These are phyloP conservation scores for Inosperma sp. DNA, from an alignment of 768 basidiomycete genomes.

Conservation along the genomic window DNA sequence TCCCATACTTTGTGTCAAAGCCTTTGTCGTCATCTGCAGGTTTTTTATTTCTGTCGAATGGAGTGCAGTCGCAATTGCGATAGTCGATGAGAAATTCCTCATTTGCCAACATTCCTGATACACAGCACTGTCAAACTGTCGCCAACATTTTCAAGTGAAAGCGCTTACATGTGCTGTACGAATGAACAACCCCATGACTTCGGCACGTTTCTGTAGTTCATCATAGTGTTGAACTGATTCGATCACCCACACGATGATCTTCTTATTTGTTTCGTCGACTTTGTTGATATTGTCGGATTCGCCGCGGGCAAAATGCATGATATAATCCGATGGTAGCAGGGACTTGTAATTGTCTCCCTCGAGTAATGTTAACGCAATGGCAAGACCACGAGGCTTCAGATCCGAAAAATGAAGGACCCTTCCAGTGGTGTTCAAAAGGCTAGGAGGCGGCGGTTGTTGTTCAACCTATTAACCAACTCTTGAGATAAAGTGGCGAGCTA, in stretches of 20 bases:
- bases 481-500: too few relatives aligned
- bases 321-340: slow-evolving; percentile 39
- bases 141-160: too few relatives aligned
- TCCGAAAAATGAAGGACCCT: slow-evolving; percentile 28
- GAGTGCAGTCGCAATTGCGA: slow-evolving; percentile 40
- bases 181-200: slow-evolving; percentile 42
- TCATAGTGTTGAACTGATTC: slow-evolving; percentile 39
- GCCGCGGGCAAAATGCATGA: slow-evolving; percentile 32
- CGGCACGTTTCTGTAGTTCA: slow-evolving; percentile 31
- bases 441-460: too few relatives aligned
- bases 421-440: too few relatives aligned
- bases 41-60: slow-evolving; percentile 36
- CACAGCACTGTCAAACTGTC: too few relatives aligned
- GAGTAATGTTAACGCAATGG: slow-evolving; percentile 38
- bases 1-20: slow-evolving; percentile 26
- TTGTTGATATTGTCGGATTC: slow-evolving; percentile 28
- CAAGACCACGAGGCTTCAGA: slow-evolving; percentile 36
- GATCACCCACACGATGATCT: slow-evolving; percentile 37
- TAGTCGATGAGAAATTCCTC: slow-evolving; percentile 42
- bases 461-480: too few relatives aligned
- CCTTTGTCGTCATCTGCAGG: slow-evolving; percentile 32
- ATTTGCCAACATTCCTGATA: slow-evolving; percentile 40
- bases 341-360: slow-evolving; percentile 39
- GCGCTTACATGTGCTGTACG: too few relatives aligned
- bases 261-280: slow-evolving; percentile 35